Conservation (phyloP, 345 rosid species). For the Melaleuca alternifolia region DNA sequence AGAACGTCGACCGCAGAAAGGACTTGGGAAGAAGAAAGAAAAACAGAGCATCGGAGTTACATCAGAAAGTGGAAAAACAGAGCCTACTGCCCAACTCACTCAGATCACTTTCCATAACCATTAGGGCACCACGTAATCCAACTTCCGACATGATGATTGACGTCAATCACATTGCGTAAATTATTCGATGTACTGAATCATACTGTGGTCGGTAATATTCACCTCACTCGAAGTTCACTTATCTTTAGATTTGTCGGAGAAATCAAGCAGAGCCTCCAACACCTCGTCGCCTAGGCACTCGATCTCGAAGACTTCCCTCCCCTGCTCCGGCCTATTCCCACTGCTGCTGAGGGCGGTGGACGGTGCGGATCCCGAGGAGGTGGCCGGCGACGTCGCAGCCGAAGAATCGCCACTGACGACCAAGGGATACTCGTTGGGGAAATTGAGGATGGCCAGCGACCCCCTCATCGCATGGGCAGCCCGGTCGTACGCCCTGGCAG, state of each 20-base stretch:
- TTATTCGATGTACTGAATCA: neutral
- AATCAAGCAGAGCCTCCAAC: constrained; percentile 46
- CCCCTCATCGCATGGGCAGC: constrained; percentile 73
- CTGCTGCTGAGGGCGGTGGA: neutral
- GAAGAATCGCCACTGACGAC: constrained; percentile 8
- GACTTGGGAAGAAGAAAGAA: neutral
- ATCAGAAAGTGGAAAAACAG: neutral
- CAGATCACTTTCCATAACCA: neutral
- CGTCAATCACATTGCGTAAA: neutral
- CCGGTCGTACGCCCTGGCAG: constrained; percentile 75
- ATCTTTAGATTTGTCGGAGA: constrained; percentile 11
- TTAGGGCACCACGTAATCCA: neutral
- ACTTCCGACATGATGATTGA: neutral
- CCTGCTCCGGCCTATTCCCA: neutral
- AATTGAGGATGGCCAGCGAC: constrained; percentile 56
- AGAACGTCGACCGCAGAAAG: neutral
- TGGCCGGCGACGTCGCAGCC: constrained; percentile 2
- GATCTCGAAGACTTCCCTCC: constrained; percentile 29
- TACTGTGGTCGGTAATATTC: too few relatives aligned
- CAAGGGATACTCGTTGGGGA: constrained; percentile 44
- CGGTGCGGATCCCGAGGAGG: constrained; percentile 8
- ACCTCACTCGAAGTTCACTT: neutral
- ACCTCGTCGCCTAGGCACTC: constrained; percentile 47
- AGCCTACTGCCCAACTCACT: neutral
- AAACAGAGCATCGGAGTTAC: neutral